Conservation (phyloP, 495 filamentous ascomycete species). For the Bryoglossum gracile region DNA sequence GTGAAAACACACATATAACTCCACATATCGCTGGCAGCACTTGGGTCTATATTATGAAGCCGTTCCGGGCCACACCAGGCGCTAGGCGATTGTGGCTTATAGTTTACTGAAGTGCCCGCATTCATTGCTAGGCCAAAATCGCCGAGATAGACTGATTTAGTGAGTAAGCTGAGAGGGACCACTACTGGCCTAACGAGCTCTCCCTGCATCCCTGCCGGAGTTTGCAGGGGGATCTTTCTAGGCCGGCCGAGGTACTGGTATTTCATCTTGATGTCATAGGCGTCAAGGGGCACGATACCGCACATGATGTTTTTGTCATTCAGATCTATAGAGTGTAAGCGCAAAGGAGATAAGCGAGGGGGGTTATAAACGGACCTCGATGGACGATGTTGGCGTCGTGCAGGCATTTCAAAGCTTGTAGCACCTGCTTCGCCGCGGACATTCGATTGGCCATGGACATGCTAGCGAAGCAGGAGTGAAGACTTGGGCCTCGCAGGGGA, state of each 20-base stretch:
- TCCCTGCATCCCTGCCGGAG: background rate
- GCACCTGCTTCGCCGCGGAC: conserved; percentile 29
- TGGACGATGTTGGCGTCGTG: conserved; percentile 27
- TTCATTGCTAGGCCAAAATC: conserved; percentile 16
- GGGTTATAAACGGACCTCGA: conserved; percentile 20
- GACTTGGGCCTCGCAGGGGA: conserved; percentile 26
- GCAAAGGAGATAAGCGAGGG: background rate
- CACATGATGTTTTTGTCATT: conserved; percentile 2
- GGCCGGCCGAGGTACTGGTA: conserved; percentile 3
- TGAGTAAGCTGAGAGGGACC: background rate
- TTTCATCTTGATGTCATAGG: background rate
- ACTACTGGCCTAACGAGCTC: background rate
- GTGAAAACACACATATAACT: conserved; percentile 31
- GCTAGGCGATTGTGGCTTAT: conserved; percentile 18
- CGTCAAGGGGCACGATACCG: background rate
- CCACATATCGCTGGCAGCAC: conserved; percentile 31
- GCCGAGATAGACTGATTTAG: background rate
- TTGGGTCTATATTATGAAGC: conserved; percentile 25
- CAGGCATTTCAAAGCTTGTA: conserved; percentile 26
- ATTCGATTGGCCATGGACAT: conserved; percentile 25
- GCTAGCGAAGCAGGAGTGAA: conserved; percentile 14
- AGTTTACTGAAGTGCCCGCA: conserved; percentile 13
- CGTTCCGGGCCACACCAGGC: conserved; percentile 28
- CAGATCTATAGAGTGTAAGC: conserved; percentile 3
- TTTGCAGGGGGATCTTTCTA: conserved; percentile 3